Conservation (phyloP, 768 basidiomycete species). For the Lactifluus volemus region DNA sequence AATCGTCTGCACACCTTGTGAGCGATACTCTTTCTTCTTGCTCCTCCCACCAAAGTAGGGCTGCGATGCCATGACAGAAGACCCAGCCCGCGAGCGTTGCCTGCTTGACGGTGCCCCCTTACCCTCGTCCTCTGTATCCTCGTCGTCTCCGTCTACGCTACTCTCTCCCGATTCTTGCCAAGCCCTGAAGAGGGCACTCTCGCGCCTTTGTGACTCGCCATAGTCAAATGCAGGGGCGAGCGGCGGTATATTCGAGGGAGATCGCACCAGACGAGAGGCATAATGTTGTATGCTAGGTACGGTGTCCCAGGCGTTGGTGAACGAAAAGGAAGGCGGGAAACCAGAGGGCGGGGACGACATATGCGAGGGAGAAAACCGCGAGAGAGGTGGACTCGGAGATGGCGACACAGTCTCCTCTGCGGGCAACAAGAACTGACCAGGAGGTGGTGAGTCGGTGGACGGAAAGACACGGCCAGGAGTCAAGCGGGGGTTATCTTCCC, state of each 20-base stretch:
- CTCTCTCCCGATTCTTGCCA: conserved; percentile 55
- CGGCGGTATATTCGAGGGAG: conserved; percentile 33
- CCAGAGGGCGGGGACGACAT: conserved; percentile 32
- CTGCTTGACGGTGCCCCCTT: conserved; percentile 24
- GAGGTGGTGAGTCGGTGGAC: conserved; percentile 19
- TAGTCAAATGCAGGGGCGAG: conserved; percentile 45
- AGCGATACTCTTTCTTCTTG: conserved; percentile 49
- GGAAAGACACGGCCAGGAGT: conserved; percentile 65
- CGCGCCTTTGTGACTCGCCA: conserved; percentile 26
- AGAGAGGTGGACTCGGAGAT: conserved; percentile 21
- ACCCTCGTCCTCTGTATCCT: conserved; percentile 38
- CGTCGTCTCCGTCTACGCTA: conserved; percentile 77
- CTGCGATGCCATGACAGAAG: conserved; percentile 30
- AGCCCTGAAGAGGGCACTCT: conserved; percentile 31
- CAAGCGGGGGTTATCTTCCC: conserved; percentile 73
- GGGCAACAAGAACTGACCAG: conserved; percentile 18
- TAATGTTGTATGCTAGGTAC: conserved; percentile 76
- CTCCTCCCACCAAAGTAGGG: conserved; percentile 28
- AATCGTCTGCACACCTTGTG: conserved; percentile 65
- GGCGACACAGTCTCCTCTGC: background rate
- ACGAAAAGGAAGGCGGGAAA: conserved; percentile 50
- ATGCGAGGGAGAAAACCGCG: conserved; percentile 13
- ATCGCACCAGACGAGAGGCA: conserved; percentile 49
- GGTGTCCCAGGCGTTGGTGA: conserved; percentile 79
- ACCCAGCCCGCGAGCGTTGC: conserved; percentile 25